Evolutionary conservation across 768 basidiomycete species (phyloP), one percentile per base, ranked within the genome.

Genomic region (Rhizopogon vesiculosus): DNA sequence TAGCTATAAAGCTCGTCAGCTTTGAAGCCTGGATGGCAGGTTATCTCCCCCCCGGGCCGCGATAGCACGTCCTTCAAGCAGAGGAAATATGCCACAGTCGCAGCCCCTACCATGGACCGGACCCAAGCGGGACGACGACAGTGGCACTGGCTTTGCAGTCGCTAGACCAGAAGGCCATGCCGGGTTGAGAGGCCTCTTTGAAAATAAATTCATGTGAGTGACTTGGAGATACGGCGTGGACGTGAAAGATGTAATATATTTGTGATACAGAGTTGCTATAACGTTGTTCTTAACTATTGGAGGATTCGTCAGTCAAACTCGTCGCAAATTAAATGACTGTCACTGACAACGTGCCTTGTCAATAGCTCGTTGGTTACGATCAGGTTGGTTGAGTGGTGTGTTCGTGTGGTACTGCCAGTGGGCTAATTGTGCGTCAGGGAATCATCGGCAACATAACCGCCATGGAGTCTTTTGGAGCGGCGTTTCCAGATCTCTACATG

Each of bases 261-360:
- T 22, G 22, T 41, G 44, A 6, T 19, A 9, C 43, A 69, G 68
- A 53, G 61, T 71, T 55, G 66, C 69, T 22, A 55, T 71, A 57
- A 66, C 68, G 8, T 64, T 60, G 45, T 69, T 69, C 51, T 68
- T 67, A 42, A 62, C 69, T 5, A 33, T 69, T 42, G 68, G 68
- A 44, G 68, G 68, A 46, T 69, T 69, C 39, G 68, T 69, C 31
- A 66, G 68, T 63, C 22, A 16, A 54, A 12, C 35, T 38, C 35
- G 19, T 7, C 5, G 22, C 1, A 49, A 39, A 9, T 42, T 19
- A 60, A 49, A 59, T 49, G 49, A 6, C 39, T 10, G 8, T 16
- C 33, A 38, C 35, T 38, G 13, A 38, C 35, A 38, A 10, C 35
- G 35, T 38, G 12, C 35, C 35, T 38, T 38, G 35, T 38, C 5